Conservation (phyloP, 225 moss, liverwort and hornwort genomes). For the Lunularia cruciata region DNA sequence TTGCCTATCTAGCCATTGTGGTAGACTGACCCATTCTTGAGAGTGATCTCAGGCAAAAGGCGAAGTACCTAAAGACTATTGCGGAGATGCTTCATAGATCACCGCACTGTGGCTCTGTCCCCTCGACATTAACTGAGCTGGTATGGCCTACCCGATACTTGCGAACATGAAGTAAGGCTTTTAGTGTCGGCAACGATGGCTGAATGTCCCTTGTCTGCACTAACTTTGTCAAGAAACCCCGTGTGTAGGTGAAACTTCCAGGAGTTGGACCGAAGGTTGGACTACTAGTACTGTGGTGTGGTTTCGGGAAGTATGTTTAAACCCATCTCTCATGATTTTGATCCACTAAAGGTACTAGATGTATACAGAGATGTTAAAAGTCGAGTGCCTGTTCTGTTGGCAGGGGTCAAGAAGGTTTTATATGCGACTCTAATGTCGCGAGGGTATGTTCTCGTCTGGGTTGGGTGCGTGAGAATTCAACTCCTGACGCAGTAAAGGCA, state of each 20-base stretch:
- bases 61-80: constrained; percentile 79
- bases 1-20: too few relatives aligned
- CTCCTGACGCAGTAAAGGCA: constrained; percentile 66
- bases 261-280: constrained; percentile 97
- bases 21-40: too few relatives aligned
- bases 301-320: constrained; percentile 71
- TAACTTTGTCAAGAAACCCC: neutral
- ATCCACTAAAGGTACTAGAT: neutral
- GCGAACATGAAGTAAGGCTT: too few relatives aligned
- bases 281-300: constrained; percentile 79
- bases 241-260: constrained; percentile 80
- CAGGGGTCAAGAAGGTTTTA: constrained; percentile 94
- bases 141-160: constrained; percentile 31
- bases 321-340: neutral
- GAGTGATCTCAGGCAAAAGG: constrained; percentile 61
- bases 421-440: constrained; percentile 88
- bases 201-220: neutral
- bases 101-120: constrained; percentile 76
- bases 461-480: constrained; percentile 69
- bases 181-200: neutral
- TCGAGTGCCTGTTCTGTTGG: neutral
- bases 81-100: constrained; percentile 67
- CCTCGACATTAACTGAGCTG: constrained; percentile 69
- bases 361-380: neutral
- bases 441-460: constrained; percentile 86